These are phyloP conservation scores for Candida schatavii DNA, from an alignment of 805 yeast species.

Conservation along the genomic window DNA sequence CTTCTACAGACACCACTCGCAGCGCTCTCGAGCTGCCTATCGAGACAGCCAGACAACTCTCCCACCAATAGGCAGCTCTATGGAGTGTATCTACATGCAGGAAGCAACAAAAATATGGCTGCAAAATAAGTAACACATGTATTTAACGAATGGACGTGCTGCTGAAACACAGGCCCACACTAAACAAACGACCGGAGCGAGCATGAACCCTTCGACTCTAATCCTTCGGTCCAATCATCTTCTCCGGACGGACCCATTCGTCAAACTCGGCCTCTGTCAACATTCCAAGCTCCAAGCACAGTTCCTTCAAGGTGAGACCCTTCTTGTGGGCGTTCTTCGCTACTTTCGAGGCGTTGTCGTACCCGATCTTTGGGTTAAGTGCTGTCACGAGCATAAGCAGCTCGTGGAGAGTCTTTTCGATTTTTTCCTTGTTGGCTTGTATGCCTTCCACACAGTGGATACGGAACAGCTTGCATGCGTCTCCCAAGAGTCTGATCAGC, in stretches of 20 bases:
- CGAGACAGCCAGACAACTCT: too few species aligned
- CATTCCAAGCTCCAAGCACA: constrained; percentile 88
- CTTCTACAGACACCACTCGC: too few species aligned
- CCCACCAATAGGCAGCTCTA: too few species aligned
- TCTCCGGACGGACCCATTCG: constrained; percentile 96
- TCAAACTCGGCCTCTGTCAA: constrained; percentile 85
- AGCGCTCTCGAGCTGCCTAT: too few species aligned
- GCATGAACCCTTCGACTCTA: neutral
- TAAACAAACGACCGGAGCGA: too few species aligned
- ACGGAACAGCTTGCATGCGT: constrained; percentile 88
- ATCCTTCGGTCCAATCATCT: constrained; percentile 91
- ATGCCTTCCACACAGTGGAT: constrained; percentile 94
- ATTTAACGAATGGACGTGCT: too few species aligned
- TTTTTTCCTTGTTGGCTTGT: constrained; percentile 81
- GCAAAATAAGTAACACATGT: too few species aligned
- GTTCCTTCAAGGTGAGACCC: constrained; percentile 91
- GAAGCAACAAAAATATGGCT: too few species aligned
- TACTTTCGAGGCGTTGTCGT: constrained; percentile 94
- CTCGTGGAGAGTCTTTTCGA: constrained; percentile 84
- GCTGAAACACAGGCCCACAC: too few species aligned
- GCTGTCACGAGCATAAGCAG: constrained; percentile 98
- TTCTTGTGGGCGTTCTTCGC: constrained; percentile 99
- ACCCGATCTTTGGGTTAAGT: constrained; percentile 97
- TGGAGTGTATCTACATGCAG: too few species aligned
- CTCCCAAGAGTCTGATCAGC: constrained; percentile 85